phyloP scores from a whole-genome alignment of 192 early-diverging fungal genomes.

The Podila epigama region DNA sequence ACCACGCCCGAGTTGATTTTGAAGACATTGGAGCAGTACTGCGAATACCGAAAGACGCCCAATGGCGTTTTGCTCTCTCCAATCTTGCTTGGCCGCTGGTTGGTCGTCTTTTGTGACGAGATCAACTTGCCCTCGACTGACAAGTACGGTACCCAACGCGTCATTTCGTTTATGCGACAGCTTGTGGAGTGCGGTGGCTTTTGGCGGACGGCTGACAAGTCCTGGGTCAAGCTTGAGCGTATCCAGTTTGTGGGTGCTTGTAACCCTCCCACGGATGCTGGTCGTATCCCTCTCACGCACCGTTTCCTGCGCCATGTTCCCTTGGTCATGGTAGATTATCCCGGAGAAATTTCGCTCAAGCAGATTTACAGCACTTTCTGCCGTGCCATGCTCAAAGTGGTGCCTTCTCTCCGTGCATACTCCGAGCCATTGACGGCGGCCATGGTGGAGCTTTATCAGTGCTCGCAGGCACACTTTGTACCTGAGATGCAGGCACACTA shows the following conservation, averaged over 20 bases:
- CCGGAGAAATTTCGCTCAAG: slow-evolving; percentile 86
- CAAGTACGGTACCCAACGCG: slow-evolving; percentile 98
- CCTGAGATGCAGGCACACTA: slow-evolving; percentile 99
- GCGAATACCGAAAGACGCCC: slow-evolving; percentile 96
- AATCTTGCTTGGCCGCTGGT: slow-evolving; percentile 84
- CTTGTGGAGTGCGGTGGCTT: slow-evolving; percentile 95
- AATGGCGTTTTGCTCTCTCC: slow-evolving; percentile 90
- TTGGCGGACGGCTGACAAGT: slow-evolving; percentile 91
- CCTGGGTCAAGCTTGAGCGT: slow-evolving; percentile 95
- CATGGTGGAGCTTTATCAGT: slow-evolving; percentile 96
- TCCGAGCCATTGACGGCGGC: slow-evolving; percentile 90
- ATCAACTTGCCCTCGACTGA: slow-evolving; percentile 97
- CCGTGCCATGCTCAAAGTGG: slow-evolving; percentile 92
- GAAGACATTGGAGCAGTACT: slow-evolving; percentile 97
- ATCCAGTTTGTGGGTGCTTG: slow-evolving; percentile 99
- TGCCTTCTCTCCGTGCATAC: slow-evolving; percentile 89
- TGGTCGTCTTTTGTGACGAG: slow-evolving; percentile 99
- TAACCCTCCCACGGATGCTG: slow-evolving; percentile 99
- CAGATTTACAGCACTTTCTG: slow-evolving; percentile 97
- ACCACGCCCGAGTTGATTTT: slow-evolving; percentile 95
- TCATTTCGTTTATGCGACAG: slow-evolving; percentile 95
- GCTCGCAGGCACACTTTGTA: slow-evolving; percentile 92
- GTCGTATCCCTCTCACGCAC: slow-evolving; percentile 93
- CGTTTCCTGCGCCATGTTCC: slow-evolving; percentile 98
- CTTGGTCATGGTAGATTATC: slow-evolving; percentile 98